Evolutionary conservation across 352 stramenopile genomes (phyloP), one percentile per base, ranked within the genome.

Genomic region (Thraustochytrium striatum): DNA sequence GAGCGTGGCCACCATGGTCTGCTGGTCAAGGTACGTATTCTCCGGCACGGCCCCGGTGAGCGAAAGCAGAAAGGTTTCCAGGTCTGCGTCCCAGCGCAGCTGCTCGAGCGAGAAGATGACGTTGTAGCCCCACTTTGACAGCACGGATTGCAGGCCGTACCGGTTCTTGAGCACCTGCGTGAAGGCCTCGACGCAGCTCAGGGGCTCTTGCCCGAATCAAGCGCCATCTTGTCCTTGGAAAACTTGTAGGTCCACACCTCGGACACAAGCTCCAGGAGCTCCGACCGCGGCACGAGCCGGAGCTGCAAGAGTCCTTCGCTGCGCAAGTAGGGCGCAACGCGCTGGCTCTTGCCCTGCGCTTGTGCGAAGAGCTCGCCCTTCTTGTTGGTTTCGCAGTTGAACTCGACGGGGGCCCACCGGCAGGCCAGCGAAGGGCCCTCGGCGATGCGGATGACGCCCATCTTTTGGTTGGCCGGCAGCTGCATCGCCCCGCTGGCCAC

Each of bases 161-260:
- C 69, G 13, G 43, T 79, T 79, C 36, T 79, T 79, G 0, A 79
- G 36, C 8, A 79, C 25, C 9, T 73, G 50, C 19, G 41, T 30
- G 32, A 79, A 79, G 52, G 69, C 69, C 9, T 79, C 69, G 57
- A 5, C 47, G 1, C 28, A 79, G 0, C 16, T 55, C 8, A 9
- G 41, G 7, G 32, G 30, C 21, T 30, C 36, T 28, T 0, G 41
- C 59, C 30, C n/a, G n/a, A n/a, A n/a, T n/a, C n/a, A n/a, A n/a
- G 41, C 35, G 38, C 59, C 41, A 2, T 62, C 35, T 79, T 52
- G 9, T 79, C 69, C 69, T 79, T 79, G 52, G 36, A 2, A 1
- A 79, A 19, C 69, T 79, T 79, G 36, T 65, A 79, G 47, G 39
- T 69, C 69, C 69, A 79, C 36, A 79, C 69, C 30, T 79, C 69